Conservation (phyloP, 1,284 basidiomycete genomes). For the Ceratobasidium sp. region DNA sequence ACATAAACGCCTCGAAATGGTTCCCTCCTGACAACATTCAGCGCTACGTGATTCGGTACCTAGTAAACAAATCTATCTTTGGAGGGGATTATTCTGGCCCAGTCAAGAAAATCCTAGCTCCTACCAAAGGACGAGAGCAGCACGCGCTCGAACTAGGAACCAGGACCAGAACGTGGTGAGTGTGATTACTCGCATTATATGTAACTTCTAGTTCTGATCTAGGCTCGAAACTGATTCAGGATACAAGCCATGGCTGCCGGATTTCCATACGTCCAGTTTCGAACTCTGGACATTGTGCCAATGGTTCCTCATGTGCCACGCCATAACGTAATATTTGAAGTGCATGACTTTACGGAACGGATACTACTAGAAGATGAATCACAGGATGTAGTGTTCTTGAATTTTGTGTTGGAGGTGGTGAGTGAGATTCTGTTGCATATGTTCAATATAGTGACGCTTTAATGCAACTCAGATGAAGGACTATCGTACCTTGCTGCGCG, state of each 20-base stretch:
- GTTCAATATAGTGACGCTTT: not conserved
- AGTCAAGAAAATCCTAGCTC: too few relatives aligned
- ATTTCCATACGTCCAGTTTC: constrained; percentile 12
- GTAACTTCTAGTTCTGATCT: too few relatives aligned
- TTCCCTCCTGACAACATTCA: too few relatives aligned
- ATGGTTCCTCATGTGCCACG: not conserved
- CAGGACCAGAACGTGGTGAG: too few relatives aligned
- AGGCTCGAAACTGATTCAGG: not conserved
- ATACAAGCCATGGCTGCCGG: constrained; percentile 12
- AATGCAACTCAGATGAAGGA: not conserved
- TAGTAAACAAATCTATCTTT: too few relatives aligned
- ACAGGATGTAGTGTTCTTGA: not conserved
- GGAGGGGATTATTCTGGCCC: too few relatives aligned
- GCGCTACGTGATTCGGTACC: too few relatives aligned
- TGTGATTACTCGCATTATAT: not conserved
- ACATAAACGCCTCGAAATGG: too few relatives aligned
- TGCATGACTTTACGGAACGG: not conserved
- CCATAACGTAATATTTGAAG: not conserved
- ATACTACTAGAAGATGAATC: not conserved
- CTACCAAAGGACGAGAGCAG: too few relatives aligned
- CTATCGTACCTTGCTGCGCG: not conserved
- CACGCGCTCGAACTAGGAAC: too few relatives aligned
- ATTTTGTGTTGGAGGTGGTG: too few relatives aligned
- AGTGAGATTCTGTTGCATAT: too few relatives aligned
- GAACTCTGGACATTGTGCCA: constrained; percentile 1